Base-by-base conservation (phyloP, 2,329 filamentous ascomycete genomes). In the Pseudohalonectria lignicola region DNA sequence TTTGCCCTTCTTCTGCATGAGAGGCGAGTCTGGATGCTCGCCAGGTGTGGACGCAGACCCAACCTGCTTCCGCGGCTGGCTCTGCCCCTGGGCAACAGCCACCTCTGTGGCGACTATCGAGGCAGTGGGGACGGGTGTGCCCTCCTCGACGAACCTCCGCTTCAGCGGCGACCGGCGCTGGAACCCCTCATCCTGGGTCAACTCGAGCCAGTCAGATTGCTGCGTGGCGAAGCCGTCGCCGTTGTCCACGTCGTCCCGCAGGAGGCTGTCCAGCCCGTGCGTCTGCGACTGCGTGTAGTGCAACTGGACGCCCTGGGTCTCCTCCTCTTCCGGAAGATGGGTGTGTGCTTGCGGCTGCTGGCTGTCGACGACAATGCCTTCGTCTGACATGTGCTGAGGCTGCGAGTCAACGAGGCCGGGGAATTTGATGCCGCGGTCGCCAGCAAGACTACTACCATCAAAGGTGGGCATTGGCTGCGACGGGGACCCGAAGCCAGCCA, bases 121-220 rank as follows among this genome's bases (percentile, higher is more conserved):
- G n/a, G n/a, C n/a, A n/a, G n/a, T n/a, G n/a, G n/a, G n/a, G n/a
- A n/a, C n/a, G n/a, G n/a, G n/a, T n/a, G n/a, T n/a, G n/a, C n/a
- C n/a, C n/a, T n/a, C n/a, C n/a, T 76, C 70, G 37, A 78, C 51
- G 55, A 86, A 87, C 34, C 82, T 69, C 41, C 71, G 65, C 43
- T 74, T 79, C 35, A 86, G 68, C 31, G 86, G 85, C 1, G 84
- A 83, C 40, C 78, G 80, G 40, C 79, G 66, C 30, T 79, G 73
- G 47, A 92, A 85, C 0, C 86, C 87, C 15, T 63, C 70, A 53
- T 94, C 88, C 53, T 94, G 87, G 2, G 86, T 92, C 1, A 79
- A 76, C 41, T 88, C 82, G 5, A 85, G 68, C 36, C 81, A 64
- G 21, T 85, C 76, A 0, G 82, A 85, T 16, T 71, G 57, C 48